Percentiles rank a stretch among this genome's conserved stretches.
Conservation (phyloP, 2,329 filamentous ascomycete species). For the Xylariaceae sp. region DNA sequence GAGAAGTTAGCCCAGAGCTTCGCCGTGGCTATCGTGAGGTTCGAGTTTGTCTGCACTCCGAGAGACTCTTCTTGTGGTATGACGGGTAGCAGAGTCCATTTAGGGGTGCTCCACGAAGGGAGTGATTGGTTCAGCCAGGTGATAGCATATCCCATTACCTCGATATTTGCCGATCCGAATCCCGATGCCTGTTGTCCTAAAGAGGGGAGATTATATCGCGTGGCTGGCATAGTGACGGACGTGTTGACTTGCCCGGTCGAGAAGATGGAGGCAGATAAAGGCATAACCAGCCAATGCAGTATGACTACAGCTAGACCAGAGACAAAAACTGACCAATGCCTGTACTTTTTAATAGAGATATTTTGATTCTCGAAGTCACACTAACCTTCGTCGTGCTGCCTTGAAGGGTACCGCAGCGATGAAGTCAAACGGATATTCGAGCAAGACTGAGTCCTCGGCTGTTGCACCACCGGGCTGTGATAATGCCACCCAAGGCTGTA, state of each 20-base stretch:
- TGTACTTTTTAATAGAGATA: neutral
- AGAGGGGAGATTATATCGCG: no score
- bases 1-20: no score
- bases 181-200: no score
- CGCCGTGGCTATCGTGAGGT: no score
- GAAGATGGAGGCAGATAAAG: neutral
- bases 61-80: no score
- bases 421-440: neutral
- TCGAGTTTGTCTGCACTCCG: no score
- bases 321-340: neutral
- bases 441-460: neutral
- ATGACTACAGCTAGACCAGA: neutral
- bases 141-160: neutral
- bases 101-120: neutral
- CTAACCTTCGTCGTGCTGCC: neutral
- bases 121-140: neutral
- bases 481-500: neutral
- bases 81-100: neutral
- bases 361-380: neutral
- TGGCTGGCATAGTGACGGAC: no score
- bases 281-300: neutral
- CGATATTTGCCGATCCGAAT: no score
- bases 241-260: no score
- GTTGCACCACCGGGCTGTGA: neutral
- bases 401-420: neutral